Conservation (phyloP, 805 yeast species). For the Candida boleticola region DNA sequence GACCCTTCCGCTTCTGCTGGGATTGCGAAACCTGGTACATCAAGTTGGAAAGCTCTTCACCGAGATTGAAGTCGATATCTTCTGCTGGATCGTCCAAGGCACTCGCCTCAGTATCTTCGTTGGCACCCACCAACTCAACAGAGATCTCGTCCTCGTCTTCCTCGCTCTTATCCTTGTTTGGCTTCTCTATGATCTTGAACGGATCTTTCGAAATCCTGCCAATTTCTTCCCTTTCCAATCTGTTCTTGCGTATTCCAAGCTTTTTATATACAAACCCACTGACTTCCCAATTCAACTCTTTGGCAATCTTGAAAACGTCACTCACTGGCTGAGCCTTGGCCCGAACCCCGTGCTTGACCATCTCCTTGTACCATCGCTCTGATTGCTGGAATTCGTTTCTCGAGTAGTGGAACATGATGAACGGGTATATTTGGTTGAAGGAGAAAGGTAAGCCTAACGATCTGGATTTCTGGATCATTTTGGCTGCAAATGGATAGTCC, state of each 20-base stretch:
- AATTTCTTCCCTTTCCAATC: constrained; percentile 17
- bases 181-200: constrained; percentile 8
- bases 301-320: constrained; percentile 30
- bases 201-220: constrained; percentile 16
- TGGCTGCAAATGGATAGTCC: constrained; percentile 33
- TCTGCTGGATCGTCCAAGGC: constrained; percentile 3
- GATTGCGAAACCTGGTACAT: constrained; percentile 9
- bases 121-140: constrained; percentile 17
- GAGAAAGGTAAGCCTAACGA: constrained; percentile 29
- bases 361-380: constrained; percentile 34
- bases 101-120: constrained; percentile 2
- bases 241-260: constrained; percentile 19
- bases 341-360: constrained; percentile 29
- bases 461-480: constrained; percentile 25
- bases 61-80: constrained; percentile 14
- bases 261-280: constrained; percentile 32
- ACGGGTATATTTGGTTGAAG: constrained; percentile 39
- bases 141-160: constrained; percentile 12
- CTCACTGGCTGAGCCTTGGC: constrained; percentile 28
- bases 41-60: constrained; percentile 20
- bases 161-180: not conserved
- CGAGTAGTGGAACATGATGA: constrained; percentile 33
- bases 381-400: constrained; percentile 30
- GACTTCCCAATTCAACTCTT: constrained; percentile 34
- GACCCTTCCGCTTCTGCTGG: constrained; percentile 3